Base-by-base conservation (phyloP, 2,329 filamentous ascomycete genomes). In the Bimuria novae-zelandiae region DNA sequence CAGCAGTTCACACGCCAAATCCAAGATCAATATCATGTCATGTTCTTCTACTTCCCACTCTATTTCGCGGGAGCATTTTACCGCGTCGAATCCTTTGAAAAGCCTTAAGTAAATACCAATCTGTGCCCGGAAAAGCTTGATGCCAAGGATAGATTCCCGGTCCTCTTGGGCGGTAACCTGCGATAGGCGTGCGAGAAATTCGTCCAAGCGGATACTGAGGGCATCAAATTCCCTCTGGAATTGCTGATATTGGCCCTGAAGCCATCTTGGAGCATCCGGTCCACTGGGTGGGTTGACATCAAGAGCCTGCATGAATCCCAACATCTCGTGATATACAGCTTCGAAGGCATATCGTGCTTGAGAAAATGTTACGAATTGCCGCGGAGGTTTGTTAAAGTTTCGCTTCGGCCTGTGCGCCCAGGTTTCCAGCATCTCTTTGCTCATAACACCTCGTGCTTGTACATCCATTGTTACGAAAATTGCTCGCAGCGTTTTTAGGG, bases 401-500 rank as follows among this genome's bases (percentile, higher is more conserved):
- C 17, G 55, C 39, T 42, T 57, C 47, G 17, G 66, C 54, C 56
- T 40, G n/a, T 64, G 54, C 12, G 67, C 68, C 70, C 68, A 73
- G 7, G 17, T 51, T 1, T 36, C 36, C 2, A 61, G 40, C 16
- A 55, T 47, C 3, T 49, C 51, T 35, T 64, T 58, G 19, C 58
- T 61, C 56, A 73, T 63, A 14, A 70, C 66, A 7, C 58, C 61
- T 27, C 69, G 57, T 10, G 65, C 65, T 35, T 70, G 66, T 17
- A 67, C 60, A 39, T 72, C 68, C 41, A 73, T 60, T 2, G 60
- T 64, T 2, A 68, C 61, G 37, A 73, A 63, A 17, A 73, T 64
- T 4, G 62, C 57, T 22, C 67, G 61, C 14, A 73, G 42, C 2
- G 64, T 68, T 14, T 61, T 55, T 12, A 72, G 44, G 6, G 65